Conservation (phyloP, 2,329 filamentous ascomycete genomes). For the Neofusicoccum kwambonambiense region DNA sequence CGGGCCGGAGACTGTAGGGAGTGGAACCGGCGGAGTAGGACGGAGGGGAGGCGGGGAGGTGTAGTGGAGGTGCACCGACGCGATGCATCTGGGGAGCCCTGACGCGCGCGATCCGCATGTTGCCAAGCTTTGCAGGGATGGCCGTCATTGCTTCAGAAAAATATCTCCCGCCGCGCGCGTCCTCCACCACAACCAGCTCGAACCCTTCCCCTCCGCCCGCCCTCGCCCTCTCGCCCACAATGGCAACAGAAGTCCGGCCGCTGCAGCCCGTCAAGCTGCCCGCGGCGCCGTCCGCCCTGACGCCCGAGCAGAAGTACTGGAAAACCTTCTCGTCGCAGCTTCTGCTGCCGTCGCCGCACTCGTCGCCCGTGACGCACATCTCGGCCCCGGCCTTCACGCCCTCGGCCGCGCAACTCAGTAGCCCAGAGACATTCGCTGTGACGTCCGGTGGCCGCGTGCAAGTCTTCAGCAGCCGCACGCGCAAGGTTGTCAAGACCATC, state of each 20-base stretch:
- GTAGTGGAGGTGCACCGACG: background rate
- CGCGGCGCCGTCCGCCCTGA: constrained; percentile 76
- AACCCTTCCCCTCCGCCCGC: background rate
- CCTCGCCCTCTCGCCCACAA: constrained; percentile 38
- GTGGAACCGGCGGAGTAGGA: background rate
- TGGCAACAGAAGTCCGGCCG: constrained; percentile 84
- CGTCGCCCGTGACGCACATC: constrained; percentile 87
- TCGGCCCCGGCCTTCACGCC: constrained; percentile 60
- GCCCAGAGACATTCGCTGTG: constrained; percentile 76
- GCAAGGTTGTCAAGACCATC: constrained; percentile 91
- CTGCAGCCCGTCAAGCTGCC: constrained; percentile 80
- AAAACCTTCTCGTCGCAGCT: constrained; percentile 89
- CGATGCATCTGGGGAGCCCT: background rate
- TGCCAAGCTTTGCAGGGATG: constrained; percentile 10
- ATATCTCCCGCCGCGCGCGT: constrained; percentile 9
- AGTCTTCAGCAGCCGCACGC: constrained; percentile 87
- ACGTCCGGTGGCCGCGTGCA: constrained; percentile 94
- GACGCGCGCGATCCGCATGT: background rate
- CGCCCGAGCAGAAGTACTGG: constrained; percentile 96
- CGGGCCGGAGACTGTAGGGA: background rate
- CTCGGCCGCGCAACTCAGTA: constrained; percentile 34
- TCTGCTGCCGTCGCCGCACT: constrained; percentile 84
- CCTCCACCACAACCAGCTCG: background rate
- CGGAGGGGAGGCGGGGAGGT: background rate
- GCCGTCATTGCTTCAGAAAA: constrained; percentile 14